A percentile compares a stretch with the other conserved stretches of the same genome.
phyloP scores from a whole-genome alignment of 495 filamentous ascomycete species.

The Podospora bellae-mahoneyi region DNA sequence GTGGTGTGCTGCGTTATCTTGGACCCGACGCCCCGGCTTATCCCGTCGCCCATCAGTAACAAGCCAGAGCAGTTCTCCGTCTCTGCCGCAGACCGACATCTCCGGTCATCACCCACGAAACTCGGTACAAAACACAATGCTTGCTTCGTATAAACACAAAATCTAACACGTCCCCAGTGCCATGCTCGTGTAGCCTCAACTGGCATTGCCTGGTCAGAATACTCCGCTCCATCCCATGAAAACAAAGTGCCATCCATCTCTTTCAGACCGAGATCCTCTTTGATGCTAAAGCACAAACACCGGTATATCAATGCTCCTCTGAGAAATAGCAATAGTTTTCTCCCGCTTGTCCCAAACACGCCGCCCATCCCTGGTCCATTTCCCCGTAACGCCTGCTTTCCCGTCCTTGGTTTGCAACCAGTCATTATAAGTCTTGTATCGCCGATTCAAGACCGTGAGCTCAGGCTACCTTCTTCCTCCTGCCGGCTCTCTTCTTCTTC shows the following conservation, averaged over 20 bases:
- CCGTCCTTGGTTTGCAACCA: not conserved
- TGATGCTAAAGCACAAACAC: not conserved
- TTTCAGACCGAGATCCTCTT: not conserved
- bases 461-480: constrained; percentile 38
- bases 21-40: not conserved
- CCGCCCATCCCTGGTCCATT: not conserved
- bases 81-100: not conserved
- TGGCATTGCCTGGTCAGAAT: not conserved
- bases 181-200: not conserved
- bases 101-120: not conserved
- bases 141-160: not conserved
- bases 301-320: not conserved
- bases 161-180: not conserved
- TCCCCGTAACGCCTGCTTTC: not conserved
- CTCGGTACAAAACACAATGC: not conserved
- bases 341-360: not conserved
- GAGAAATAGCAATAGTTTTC: not conserved
- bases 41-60: not conserved
- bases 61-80: not conserved
- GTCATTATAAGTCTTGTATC: not conserved
- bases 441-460: not conserved
- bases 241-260: not conserved
- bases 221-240: not conserved
- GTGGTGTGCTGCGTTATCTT: not conserved
- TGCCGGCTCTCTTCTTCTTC: constrained; percentile 44